These are phyloP conservation scores for Aspergillus sp. DNA, from an alignment of 2,329 filamentous ascomycete genomes.

Conservation along the genomic window DNA sequence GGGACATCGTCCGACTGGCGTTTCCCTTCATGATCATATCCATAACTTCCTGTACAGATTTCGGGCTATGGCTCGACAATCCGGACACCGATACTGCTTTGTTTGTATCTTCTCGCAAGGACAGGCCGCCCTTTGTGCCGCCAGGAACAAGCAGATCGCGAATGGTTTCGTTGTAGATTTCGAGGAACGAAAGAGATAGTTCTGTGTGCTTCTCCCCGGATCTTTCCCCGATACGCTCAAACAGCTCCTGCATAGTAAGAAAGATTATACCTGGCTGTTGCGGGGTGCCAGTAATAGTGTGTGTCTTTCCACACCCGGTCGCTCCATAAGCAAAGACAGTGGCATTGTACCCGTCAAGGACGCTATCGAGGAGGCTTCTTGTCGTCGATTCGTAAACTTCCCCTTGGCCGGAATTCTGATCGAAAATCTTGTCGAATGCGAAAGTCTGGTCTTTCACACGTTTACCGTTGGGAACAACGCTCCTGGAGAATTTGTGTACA, in stretches of 20 bases:
- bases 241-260: constrained; percentile 97
- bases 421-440: constrained; percentile 93
- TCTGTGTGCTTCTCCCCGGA: constrained; percentile 86
- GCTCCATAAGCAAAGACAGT: constrained; percentile 98
- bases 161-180: constrained; percentile 99
- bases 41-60: constrained; percentile 95
- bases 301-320: constrained; percentile 96
- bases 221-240: constrained; percentile 89
- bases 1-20: constrained; percentile 90
- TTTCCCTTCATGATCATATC: constrained; percentile 98
- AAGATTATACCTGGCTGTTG: constrained; percentile 98
- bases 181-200: constrained; percentile 88
- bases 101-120: constrained; percentile 92
- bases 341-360: constrained; percentile 96
- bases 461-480: constrained; percentile 79
- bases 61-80: constrained; percentile 85
- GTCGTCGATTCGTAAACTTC: constrained; percentile 97
- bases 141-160: constrained; percentile 88
- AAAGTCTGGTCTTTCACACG: constrained; percentile 97
- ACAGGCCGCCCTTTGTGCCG: constrained; percentile 78
- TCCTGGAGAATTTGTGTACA: constrained; percentile 81
- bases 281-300: constrained; percentile 90
- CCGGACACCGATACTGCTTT: constrained; percentile 89
- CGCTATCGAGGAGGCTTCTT: constrained; percentile 83
- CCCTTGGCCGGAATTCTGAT: constrained; percentile 86